phyloP scores from a whole-genome alignment of 1,284 basidiomycete species.

The Sporisorium scitamineum region DNA sequence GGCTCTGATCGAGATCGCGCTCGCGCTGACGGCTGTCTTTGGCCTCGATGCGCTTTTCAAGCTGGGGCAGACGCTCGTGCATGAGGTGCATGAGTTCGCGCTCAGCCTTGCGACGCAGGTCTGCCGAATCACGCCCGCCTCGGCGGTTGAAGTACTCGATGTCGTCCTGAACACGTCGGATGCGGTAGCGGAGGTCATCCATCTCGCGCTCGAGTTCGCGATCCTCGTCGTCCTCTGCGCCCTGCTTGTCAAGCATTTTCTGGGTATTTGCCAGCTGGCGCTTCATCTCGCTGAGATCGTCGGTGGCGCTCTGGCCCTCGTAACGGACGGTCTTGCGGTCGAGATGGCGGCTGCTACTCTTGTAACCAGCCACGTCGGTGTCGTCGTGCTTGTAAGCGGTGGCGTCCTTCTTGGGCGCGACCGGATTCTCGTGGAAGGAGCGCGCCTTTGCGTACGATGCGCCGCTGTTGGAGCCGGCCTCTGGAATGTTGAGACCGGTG shows the following conservation, averaged over 20 bases:
- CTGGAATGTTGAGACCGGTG: constrained; percentile 70
- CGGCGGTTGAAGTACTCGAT: constrained; percentile 86
- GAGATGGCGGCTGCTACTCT: constrained; percentile 86
- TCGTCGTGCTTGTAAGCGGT: constrained; percentile 91
- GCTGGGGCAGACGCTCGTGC: constrained; percentile 91
- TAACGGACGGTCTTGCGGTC: constrained; percentile 86
- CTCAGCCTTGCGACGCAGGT: constrained; percentile 87
- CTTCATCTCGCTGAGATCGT: constrained; percentile 87
- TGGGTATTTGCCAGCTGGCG: constrained; percentile 85
- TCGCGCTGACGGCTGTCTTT: constrained; percentile 83
- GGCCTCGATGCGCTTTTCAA: constrained; percentile 86
- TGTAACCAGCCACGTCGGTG: constrained; percentile 75
- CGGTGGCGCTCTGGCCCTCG: constrained; percentile 75
- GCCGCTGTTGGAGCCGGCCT: constrained; percentile 66
- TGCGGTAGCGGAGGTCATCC: constrained; percentile 85
- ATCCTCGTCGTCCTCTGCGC: constrained; percentile 82
- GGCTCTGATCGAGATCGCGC: constrained; percentile 70
- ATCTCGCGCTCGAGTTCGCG: constrained; percentile 83
- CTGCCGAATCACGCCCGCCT: constrained; percentile 79
- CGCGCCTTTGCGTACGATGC: constrained; percentile 75
- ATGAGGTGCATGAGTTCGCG: constrained; percentile 86
- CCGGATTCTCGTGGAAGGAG: constrained; percentile 75
- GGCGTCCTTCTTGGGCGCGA: constrained; percentile 80
- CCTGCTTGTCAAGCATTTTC: constrained; percentile 81
- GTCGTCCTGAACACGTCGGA: constrained; percentile 90